phyloP scores from a whole-genome alignment of 768 basidiomycete genomes.

The Sarcomyxa edulis region DNA sequence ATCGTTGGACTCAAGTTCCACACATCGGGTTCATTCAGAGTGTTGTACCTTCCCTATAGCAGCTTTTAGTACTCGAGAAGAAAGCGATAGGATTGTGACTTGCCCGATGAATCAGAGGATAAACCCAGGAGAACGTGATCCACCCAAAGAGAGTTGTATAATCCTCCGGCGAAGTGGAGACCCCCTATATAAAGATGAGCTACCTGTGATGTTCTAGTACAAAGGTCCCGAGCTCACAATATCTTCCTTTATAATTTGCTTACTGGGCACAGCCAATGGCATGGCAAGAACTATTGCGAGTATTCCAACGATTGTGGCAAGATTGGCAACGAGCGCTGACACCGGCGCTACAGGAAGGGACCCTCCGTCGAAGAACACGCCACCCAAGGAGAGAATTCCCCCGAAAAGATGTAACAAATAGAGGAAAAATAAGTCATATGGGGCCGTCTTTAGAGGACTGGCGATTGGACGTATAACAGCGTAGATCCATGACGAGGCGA shows the following conservation, averaged over 20 bases:
- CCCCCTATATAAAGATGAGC: constrained; percentile 43
- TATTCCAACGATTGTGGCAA: too few relatives aligned
- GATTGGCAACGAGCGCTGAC: constrained; percentile 40
- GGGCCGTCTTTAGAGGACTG: constrained; percentile 50
- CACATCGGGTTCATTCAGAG: constrained; percentile 66
- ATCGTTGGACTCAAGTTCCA: constrained; percentile 67
- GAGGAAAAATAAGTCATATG: constrained; percentile 57
- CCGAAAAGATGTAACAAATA: constrained; percentile 44
- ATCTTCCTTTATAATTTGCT: constrained; percentile 47
- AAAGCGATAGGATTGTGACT: background rate
- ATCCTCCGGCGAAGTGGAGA: constrained; percentile 61
- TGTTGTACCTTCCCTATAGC: constrained; percentile 42
- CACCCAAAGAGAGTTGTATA: constrained; percentile 69
- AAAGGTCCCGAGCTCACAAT: constrained; percentile 43
- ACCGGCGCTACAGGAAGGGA: constrained; percentile 21
- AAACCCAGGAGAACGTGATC: constrained; percentile 70
- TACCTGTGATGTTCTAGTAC: background rate
- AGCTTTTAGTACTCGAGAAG: background rate
- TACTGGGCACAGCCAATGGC: too few relatives aligned
- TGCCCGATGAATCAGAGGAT: constrained; percentile 53
- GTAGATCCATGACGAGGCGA: constrained; percentile 63
- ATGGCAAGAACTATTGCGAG: too few relatives aligned
- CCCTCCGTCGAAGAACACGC: constrained; percentile 45
- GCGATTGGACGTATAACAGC: constrained; percentile 50
- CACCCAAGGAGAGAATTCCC: constrained; percentile 46